Conservation (phyloP, 176 grass and related monocot species). For the Carex littledalei region DNA sequence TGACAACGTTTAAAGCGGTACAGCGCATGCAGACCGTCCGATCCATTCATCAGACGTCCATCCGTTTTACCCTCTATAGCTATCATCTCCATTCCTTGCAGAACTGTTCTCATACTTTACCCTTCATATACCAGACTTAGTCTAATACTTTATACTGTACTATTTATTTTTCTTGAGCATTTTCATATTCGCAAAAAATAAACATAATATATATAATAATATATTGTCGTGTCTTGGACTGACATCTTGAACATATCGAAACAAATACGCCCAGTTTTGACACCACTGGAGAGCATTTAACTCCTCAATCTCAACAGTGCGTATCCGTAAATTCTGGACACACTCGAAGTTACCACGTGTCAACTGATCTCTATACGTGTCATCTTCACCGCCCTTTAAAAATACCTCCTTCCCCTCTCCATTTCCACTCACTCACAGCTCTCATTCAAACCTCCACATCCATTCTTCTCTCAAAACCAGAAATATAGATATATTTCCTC, state of each 20-base stretch:
- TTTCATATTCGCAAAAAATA: not conserved
- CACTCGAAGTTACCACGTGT: slow-evolving; percentile 43
- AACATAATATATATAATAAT: not conserved
- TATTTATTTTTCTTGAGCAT: not conserved
- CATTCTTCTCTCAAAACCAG: not conserved
- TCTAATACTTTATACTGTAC: not conserved
- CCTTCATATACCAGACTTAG: not conserved
- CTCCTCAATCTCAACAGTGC: not conserved
- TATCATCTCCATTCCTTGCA: not conserved
- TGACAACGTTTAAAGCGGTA: not conserved
- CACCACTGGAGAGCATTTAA: not conserved
- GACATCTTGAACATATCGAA: too few species aligned
- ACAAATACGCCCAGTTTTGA: not conserved
- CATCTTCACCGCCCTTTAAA: slow-evolving; percentile 42
- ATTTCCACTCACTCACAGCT: not conserved
- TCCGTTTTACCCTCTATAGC: not conserved
- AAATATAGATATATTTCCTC: not conserved
- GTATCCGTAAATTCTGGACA: not conserved
- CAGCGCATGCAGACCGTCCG: not conserved
- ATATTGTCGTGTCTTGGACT: not conserved
- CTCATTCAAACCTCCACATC: not conserved
- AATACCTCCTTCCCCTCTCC: slow-evolving; percentile 4
- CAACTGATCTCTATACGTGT: slow-evolving; percentile 42
- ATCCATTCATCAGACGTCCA: not conserved
- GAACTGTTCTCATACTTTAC: not conserved